phyloP scores from a whole-genome alignment of 2,329 filamentous ascomycete genomes.

The Stemphylium vesicarium region DNA sequence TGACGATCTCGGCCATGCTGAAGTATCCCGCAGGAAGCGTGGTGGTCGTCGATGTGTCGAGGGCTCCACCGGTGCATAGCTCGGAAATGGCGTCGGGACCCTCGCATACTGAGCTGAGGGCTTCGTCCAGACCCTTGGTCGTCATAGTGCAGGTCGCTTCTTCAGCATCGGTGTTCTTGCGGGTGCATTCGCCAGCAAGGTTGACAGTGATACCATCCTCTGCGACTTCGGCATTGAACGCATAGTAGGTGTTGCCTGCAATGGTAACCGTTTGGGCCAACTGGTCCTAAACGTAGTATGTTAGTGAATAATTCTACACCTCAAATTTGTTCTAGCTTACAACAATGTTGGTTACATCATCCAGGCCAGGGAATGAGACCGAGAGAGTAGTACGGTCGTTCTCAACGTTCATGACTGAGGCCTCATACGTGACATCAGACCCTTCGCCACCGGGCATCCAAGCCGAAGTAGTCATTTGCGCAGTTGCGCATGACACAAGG shows the following conservation, averaged over 20 bases:
- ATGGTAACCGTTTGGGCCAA: slow-evolving; percentile 15
- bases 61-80: background rate
- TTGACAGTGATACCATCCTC: slow-evolving; percentile 11
- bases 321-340: slow-evolving; percentile 2
- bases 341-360: background rate
- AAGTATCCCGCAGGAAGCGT: slow-evolving; percentile 16
- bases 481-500: slow-evolving; percentile 29
- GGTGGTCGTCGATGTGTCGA: background rate
- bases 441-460: slow-evolving; percentile 31
- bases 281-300: background rate
- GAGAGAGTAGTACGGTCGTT: slow-evolving; percentile 30
- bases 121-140: slow-evolving; percentile 12
- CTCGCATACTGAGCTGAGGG: slow-evolving; percentile 16
- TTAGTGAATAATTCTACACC: background rate
- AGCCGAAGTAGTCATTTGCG: slow-evolving; percentile 37
- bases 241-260: slow-evolving; percentile 27
- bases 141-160: slow-evolving; percentile 23
- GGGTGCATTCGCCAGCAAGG: slow-evolving; percentile 21
- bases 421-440: slow-evolving; percentile 21
- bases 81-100: background rate
- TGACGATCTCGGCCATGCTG: slow-evolving; percentile 27
- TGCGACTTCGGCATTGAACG: slow-evolving; percentile 15
- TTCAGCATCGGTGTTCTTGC: slow-evolving; percentile 13
- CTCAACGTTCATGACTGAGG: slow-evolving; percentile 28
- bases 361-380: slow-evolving; percentile 6